phyloP scores from a whole-genome alignment of 495 filamentous ascomycete species.

The Tuber aestivum region DNA sequence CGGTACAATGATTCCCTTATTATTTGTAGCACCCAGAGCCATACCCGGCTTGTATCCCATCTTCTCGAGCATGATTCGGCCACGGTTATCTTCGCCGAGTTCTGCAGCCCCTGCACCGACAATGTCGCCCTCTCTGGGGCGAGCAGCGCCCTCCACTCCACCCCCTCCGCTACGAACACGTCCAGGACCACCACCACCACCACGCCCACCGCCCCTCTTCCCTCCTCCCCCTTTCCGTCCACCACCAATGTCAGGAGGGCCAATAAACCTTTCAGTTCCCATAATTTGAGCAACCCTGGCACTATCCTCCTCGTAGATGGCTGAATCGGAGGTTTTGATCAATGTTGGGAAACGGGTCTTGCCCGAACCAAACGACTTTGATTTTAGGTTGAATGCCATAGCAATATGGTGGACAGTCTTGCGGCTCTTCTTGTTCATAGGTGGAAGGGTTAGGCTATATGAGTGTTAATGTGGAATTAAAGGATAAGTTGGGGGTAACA shows the following conservation, averaged over 20 bases:
- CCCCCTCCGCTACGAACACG: slow-evolving; percentile 45
- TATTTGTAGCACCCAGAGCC: slow-evolving; percentile 72
- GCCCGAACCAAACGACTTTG: slow-evolving; percentile 72
- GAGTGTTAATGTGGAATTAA: slow-evolving; percentile 2
- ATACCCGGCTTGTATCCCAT: slow-evolving; percentile 95
- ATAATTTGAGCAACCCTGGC: slow-evolving; percentile 45
- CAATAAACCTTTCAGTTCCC: slow-evolving; percentile 48
- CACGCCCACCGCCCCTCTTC: slow-evolving; percentile 5
- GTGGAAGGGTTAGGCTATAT: slow-evolving; percentile 67
- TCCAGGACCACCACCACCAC: slow-evolving; percentile 9
- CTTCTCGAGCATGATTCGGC: slow-evolving; percentile 85
- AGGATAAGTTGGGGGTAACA: slow-evolving; percentile 3
- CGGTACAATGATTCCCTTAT: slow-evolving; percentile 81
- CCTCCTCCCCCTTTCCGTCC: slow-evolving; percentile 7
- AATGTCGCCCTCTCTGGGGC: slow-evolving; percentile 78
- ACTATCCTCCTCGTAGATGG: slow-evolving; percentile 30
- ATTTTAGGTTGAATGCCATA: slow-evolving; percentile 64
- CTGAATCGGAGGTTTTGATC: slow-evolving; percentile 63
- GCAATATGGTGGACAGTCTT: slow-evolving; percentile 72
- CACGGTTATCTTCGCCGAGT: slow-evolving; percentile 74
- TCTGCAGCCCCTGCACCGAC: slow-evolving; percentile 81
- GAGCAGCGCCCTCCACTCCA: slow-evolving; percentile 46
- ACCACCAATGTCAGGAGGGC: slow-evolving; percentile 40
- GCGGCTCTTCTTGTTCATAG: slow-evolving; percentile 72
- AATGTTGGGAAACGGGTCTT: slow-evolving; percentile 69